Conservation (phyloP, 306 rosid species). For the Mimosa bimucronata region DNA sequence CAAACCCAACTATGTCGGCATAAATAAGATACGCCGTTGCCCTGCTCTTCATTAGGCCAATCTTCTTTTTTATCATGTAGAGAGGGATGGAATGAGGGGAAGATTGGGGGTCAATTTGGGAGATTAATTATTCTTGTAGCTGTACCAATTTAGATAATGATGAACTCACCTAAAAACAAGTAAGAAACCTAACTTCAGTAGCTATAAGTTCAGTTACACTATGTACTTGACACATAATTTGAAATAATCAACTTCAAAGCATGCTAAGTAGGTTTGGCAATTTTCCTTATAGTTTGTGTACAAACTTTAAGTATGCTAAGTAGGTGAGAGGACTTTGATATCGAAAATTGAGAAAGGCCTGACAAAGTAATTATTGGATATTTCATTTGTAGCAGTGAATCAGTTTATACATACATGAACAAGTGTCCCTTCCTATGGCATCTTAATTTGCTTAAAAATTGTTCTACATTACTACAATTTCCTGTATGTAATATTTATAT, state of each 20-base stretch:
- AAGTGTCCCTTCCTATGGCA: neutral
- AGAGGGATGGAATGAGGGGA: neutral
- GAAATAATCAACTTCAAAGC: neutral
- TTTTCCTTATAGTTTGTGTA: neutral
- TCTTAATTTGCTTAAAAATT: no score
- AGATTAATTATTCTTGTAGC: neutral
- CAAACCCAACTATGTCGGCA: constrained; percentile 46
- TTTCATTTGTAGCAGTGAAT: neutral
- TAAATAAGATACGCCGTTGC: constrained; percentile 52
- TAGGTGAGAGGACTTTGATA: neutral
- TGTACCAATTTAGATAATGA: neutral
- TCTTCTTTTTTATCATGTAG: neutral
- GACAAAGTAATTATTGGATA: neutral
- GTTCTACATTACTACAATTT: no score
- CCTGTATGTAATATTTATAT: no score
- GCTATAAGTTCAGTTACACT: neutral
- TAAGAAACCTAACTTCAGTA: neutral
- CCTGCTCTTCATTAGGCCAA: neutral
- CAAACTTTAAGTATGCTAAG: neutral
- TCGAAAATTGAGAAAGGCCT: neutral
- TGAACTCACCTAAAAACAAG: neutral
- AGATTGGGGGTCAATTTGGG: neutral
- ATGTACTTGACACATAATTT: neutral
- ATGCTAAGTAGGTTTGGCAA: constrained; percentile 20
- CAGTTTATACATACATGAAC: no score